Evolutionary conservation across 305 asterid species (phyloP), one percentile per base, ranked within the genome.

Genomic region (Nicotiana rustica): DNA sequence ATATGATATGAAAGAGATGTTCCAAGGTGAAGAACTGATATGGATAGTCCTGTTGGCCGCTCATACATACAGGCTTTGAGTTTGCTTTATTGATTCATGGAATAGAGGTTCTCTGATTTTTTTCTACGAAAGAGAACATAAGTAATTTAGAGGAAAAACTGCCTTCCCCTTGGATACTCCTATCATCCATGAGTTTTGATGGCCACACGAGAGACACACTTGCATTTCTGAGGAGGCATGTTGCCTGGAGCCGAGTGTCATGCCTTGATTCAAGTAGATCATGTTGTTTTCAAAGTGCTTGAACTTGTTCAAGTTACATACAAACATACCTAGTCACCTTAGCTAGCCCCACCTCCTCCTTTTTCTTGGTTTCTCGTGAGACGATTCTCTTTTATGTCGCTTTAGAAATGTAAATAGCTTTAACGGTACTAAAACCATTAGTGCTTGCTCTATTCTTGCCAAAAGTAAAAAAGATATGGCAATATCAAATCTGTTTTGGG

Each of bases 21-120:
- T 71, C 78, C 60, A 47, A 19, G 78, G 60, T 44, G 78, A 70
- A 70, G 78, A 70, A 71, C 38, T 44, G 1, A 75, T 49, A 25
- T 49, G 9, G 44, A 75, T 52, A 75, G 79, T 52, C 79, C 5
- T 75, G 29, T 75, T 29, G 44, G 15, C 64, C 65, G 55, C 29
- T 49, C 15, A 1, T 62, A 15, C 36, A 75, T 41, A 14, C 55
- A 73, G 64, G 25, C 61, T 75, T 75, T 75, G 44, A 52, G 44
- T 49, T 25, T 13, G 25, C 79, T 49, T 73, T 25, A 52, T 49
- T 75, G 41, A 75, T 25, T 75, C 64, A 14, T 75, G 64, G 25
- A 52, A 49, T 49, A 21, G 62, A 49, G 79, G 79, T 13, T 21
- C 59, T 29, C 47, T 31, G 47, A 15, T 15, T 13, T 66, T 17